Evolutionary conservation across 371 early-diverging fungal species (phyloP), one percentile per base, ranked within the genome.

Genomic region (Amoeboaphelidium protococcarum): DNA sequence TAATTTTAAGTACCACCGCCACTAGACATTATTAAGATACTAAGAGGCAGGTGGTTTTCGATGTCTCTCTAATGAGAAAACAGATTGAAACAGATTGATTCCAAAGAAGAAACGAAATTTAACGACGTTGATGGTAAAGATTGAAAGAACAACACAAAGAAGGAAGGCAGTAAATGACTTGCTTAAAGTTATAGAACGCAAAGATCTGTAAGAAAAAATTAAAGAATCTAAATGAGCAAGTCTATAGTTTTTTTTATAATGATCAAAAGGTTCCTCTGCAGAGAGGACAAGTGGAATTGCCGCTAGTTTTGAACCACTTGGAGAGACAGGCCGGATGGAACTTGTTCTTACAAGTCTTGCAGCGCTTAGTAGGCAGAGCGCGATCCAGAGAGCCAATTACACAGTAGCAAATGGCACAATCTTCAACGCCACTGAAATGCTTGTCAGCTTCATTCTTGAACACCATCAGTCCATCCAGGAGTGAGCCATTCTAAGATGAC

Each of bases 361-460:
- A 95, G 41, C 74, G 72, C 60, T 84, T 83, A 48, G 61, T 76
- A 24, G 95, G 95, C 55, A 91, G 63, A n/a, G 80, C 70, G 46
- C 78, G 69, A 62, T 87, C 90, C 51, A 77, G 66, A 2, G 76
- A 69, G 45, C 87, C 79, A 42, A 94, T 78, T 41, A 90, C 76
- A 13, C 85, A 85, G 57, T 91, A 94, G 60, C 95, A 94, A 52
- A 91, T 90, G 1, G 86, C 74, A 58, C 92, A 91, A 54, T 90
- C 90, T 52, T 82, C 89, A 19, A 86, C 76, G 27, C 89, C 94
- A 25, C 76, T 77, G 57, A 90, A 88, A 56, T 88, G 91, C 44
- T 82, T 58, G n/a, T 68, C 65, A 23, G 83, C 70, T 52, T 89
- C 90, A 46, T 74, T 73, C 43, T 78, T 67, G 52, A 82, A 79